Percentiles rank a stretch among this genome's conserved stretches.
These are phyloP conservation scores for Nelumbo lutea DNA, from an alignment of 164 flowering plant genomes.

Conservation along the genomic window DNA sequence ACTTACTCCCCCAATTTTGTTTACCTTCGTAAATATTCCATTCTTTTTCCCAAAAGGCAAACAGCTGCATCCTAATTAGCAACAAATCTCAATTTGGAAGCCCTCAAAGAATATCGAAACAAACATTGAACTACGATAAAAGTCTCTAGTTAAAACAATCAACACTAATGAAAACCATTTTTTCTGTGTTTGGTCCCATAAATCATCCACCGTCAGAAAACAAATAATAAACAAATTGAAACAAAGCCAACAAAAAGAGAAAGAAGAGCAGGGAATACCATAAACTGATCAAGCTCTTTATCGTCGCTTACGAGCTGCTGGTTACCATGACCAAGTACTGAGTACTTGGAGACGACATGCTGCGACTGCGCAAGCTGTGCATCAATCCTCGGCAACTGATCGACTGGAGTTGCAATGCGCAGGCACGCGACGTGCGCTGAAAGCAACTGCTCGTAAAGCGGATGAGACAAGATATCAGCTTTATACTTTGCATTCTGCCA, in stretches of 20 bases:
- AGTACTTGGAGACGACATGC: constrained; percentile 62
- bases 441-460: constrained; percentile 72
- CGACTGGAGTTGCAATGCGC: constrained; percentile 85
- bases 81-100: not conserved
- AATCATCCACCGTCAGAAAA: not conserved
- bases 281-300: constrained; percentile 83
- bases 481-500: constrained; percentile 59
- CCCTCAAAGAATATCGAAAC: not conserved
- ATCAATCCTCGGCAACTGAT: constrained; percentile 81
- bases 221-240: not conserved
- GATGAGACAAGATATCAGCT: constrained; percentile 66
- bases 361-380: constrained; percentile 73
- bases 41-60: not conserved
- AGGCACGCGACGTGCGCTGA: constrained; percentile 79
- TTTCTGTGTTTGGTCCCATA: not conserved
- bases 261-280: constrained; percentile 36
- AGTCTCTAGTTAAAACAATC: not conserved
- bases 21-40: not conserved
- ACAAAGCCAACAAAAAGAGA: not conserved
- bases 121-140: not conserved
- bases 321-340: constrained; percentile 30
- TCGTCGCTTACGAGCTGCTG: constrained; percentile 32
- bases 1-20: not conserved
- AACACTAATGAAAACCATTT: not conserved
- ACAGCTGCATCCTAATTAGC: not conserved